Conservation (phyloP, 306 rosid genomes). For the Lathyrus tuberosus region DNA sequence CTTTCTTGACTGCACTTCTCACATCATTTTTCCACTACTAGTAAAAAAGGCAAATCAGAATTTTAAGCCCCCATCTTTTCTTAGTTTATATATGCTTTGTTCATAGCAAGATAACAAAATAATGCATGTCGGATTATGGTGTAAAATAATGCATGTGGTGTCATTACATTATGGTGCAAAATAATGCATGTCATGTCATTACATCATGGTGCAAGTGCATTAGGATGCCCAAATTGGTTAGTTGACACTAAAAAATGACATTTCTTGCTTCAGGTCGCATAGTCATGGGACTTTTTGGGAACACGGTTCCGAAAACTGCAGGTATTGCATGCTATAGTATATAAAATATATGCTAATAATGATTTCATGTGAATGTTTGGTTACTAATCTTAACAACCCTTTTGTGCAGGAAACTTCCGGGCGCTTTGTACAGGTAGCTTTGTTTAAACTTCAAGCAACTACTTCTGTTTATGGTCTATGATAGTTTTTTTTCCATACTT, state of each 20-base stretch:
- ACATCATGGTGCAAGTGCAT: background rate
- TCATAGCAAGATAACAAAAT: constrained; percentile 8
- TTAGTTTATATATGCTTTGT: constrained; percentile 8
- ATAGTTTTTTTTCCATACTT: constrained; percentile 5
- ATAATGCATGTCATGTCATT: too few relatives aligned
- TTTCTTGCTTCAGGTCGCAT: constrained; percentile 66
- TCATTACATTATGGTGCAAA: background rate
- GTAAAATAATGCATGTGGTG: too few relatives aligned
- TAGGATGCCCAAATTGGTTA: background rate
- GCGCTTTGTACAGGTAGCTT: constrained; percentile 88
- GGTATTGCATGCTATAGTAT: constrained; percentile 47
- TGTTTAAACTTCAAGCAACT: constrained; percentile 30
- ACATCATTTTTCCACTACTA: constrained; percentile 17
- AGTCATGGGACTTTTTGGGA: constrained; percentile 78
- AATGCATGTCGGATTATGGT: constrained; percentile 1
- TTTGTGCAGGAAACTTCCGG: constrained; percentile 76
- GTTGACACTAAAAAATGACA: constrained; percentile 3
- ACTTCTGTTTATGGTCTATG: constrained; percentile 16
- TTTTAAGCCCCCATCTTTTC: background rate
- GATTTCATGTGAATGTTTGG: constrained; percentile 36
- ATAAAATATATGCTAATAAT: constrained; percentile 12
- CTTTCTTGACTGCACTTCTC: constrained; percentile 13
- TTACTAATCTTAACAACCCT: constrained; percentile 34
- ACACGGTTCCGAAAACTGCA: constrained; percentile 73
- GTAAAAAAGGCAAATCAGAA: constrained; percentile 23